Evolutionary conservation across 75 land plant genomes (phyloP).

Genomic region (Sequoia sempervirens): DNA sequence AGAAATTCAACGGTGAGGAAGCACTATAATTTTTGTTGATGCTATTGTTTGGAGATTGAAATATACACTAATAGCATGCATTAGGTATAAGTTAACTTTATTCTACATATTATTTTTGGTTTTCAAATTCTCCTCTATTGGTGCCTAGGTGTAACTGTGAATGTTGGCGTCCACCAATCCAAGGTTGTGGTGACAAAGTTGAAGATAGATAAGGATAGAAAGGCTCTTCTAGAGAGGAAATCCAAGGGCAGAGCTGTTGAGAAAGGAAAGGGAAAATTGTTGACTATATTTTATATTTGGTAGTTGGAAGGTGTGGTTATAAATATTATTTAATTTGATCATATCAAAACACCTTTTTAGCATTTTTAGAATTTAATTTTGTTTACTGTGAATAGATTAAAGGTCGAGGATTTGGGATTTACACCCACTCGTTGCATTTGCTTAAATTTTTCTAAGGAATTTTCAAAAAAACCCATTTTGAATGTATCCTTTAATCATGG

Average conservation of each 20-base stretch:
- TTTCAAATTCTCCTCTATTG: background rate
- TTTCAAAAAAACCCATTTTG: too few species aligned
- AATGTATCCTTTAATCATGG: too few species aligned
- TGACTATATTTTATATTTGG: constrained; percentile 13
- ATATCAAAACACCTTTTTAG: background rate
- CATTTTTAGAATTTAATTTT: too few species aligned
- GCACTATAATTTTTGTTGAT: background rate
- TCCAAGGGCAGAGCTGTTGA: constrained; percentile 53
- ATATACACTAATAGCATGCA: background rate
- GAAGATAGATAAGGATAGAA: constrained; percentile 61
- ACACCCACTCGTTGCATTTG: too few species aligned
- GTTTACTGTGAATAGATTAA: too few species aligned
- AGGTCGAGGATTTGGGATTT: too few species aligned
- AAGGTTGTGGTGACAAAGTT: constrained; percentile 56
- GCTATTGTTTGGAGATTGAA: background rate
- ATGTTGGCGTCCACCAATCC: constrained; percentile 54
- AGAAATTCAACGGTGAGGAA: constrained; percentile 48
- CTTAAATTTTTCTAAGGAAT: too few species aligned
- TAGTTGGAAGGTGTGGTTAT: background rate
- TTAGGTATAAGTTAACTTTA: background rate
- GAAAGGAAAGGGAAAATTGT: constrained; percentile 68
- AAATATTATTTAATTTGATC: background rate
- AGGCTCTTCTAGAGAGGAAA: constrained; percentile 52
- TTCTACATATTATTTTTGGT: background rate
- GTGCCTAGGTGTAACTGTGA: constrained; percentile 41